Evolutionary conservation across 1,284 basidiomycete genomes (phyloP).

Genomic region (Serendipita sp.): DNA sequence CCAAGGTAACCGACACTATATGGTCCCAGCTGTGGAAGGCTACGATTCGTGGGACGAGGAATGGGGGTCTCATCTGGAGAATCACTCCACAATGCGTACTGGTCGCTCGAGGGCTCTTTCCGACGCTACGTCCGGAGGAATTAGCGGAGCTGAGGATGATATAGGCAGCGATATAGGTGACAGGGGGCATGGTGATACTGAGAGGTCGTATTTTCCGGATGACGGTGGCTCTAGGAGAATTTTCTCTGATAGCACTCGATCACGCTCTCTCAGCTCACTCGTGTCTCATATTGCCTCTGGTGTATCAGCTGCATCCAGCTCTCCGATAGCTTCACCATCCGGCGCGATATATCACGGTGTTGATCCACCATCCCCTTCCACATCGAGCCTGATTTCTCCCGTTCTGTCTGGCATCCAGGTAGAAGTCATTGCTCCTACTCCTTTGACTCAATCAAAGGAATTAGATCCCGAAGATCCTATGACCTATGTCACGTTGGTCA

Average conservation of each 20-base stretch:
- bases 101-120: background rate
- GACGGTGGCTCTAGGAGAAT: background rate
- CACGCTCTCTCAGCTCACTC: background rate
- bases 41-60: background rate
- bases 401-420: background rate
- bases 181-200: background rate
- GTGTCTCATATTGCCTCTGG: too few relatives aligned
- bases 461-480: background rate
- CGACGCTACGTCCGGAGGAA: background rate
- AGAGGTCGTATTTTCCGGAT: background rate
- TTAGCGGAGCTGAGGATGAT: background rate
- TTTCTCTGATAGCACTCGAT: background rate
- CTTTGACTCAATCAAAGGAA: background rate
- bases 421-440: conserved; percentile 1
- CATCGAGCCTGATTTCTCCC: background rate
- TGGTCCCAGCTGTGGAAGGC: background rate
- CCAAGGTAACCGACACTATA: background rate
- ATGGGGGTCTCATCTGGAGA: background rate
- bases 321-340: background rate
- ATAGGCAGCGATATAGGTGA: background rate
- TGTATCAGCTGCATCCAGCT: background rate
- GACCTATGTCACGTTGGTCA: background rate
- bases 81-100: too few relatives aligned
- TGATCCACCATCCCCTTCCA: background rate
- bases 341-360: background rate